Conservation (phyloP, 1,284 basidiomycete species). For the Termitomyces sp. region DNA sequence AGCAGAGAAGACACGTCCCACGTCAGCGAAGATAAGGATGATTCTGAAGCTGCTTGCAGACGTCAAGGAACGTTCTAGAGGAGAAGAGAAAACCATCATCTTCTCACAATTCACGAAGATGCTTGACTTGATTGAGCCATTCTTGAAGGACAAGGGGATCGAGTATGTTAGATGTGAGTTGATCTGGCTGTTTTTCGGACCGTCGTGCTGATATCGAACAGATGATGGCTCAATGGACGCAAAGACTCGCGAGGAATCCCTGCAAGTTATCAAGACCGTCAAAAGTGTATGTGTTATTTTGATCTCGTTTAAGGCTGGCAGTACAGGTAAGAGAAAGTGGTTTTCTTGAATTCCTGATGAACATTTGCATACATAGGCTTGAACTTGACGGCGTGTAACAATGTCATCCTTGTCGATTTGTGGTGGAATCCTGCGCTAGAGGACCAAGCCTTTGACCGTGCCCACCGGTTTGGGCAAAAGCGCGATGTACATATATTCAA, state of each 20-base stretch:
- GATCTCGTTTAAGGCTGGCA: constrained; percentile 96
- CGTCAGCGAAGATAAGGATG: constrained; percentile 87
- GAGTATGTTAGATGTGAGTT: constrained; percentile 82
- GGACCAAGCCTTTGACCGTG: constrained; percentile 94
- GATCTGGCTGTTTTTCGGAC: not conserved
- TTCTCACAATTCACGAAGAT: constrained; percentile 90
- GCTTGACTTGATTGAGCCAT: constrained; percentile 83
- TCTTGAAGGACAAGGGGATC: constrained; percentile 62
- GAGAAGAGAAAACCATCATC: constrained; percentile 85
- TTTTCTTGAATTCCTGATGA: not conserved
- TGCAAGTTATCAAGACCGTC: constrained; percentile 70
- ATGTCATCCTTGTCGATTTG: constrained; percentile 87
- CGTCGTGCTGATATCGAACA: constrained; percentile 24
- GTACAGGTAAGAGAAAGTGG: constrained; percentile 52
- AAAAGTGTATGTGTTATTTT: constrained; percentile 69
- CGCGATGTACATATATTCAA: constrained; percentile 91
- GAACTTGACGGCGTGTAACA: constrained; percentile 92
- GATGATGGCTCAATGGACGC: constrained; percentile 87
- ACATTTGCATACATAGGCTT: constrained; percentile 47
- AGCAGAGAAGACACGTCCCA: constrained; percentile 38
- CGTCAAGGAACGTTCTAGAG: constrained; percentile 58
- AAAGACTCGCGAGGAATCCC: constrained; percentile 67
- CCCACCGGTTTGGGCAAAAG: constrained; percentile 85
- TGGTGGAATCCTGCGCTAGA: constrained; percentile 96
- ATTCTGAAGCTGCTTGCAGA: constrained; percentile 69